Conservation (phyloP, 2,329 filamentous ascomycete genomes). For the Apiospora saccharicola region DNA sequence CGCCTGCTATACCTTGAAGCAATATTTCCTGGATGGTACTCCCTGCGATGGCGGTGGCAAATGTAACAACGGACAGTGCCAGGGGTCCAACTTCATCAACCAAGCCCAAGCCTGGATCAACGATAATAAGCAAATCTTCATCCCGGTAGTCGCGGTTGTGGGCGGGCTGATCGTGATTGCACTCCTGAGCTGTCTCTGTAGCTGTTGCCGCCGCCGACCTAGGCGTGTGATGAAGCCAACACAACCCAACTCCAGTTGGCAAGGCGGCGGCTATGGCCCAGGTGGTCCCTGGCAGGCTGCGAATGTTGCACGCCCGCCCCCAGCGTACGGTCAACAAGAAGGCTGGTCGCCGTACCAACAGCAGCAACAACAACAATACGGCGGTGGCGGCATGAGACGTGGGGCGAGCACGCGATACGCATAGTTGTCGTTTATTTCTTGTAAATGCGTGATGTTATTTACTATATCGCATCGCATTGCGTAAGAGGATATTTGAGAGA, state of each 20-base stretch:
- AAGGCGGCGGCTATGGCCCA: constrained; percentile 25
- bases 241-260: constrained; percentile 39
- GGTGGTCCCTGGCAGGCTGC: constrained; percentile 25
- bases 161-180: constrained; percentile 76
- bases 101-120: constrained; percentile 80
- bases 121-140: constrained; percentile 80
- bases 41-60: constrained; percentile 80
- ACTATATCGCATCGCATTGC: neutral
- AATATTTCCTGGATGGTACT: constrained; percentile 95
- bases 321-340: constrained; percentile 3
- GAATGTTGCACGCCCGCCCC: constrained; percentile 20
- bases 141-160: constrained; percentile 76
- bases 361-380: constrained; percentile 1
- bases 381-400: constrained; percentile 7
- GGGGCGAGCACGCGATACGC: constrained; percentile 7
- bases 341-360: constrained; percentile 15
- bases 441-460: neutral
- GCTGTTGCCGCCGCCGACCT: constrained; percentile 56
- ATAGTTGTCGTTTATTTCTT: neutral
- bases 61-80: constrained; percentile 81
- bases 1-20: constrained; percentile 78
- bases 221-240: constrained; percentile 37
- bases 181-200: constrained; percentile 71
- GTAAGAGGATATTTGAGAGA: constrained; percentile 6
- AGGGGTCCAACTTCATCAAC: constrained; percentile 71